Percentiles rank a stretch among this genome's conserved stretches.
Evolutionary conservation across 2,329 filamentous ascomycete species (phyloP).

Genomic region (Fusarium chlamydosporum): DNA sequence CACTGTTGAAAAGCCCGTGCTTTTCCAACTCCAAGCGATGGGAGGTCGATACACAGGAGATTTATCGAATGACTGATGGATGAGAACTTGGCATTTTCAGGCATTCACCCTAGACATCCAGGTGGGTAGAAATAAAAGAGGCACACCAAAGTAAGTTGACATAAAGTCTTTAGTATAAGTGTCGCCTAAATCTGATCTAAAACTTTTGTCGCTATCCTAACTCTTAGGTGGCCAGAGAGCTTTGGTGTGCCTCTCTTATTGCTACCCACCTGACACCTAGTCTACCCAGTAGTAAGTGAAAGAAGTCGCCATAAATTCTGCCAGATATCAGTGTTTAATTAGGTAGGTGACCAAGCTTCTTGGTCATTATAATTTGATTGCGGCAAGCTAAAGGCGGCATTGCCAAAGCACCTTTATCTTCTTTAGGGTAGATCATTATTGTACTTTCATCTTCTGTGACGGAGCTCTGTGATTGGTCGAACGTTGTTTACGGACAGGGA

Average conservation of each 20-base stretch:
- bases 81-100: too few relatives aligned
- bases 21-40: not conserved
- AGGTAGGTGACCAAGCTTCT: too few relatives aligned
- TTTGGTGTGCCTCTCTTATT: too few relatives aligned
- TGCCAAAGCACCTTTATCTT: not conserved
- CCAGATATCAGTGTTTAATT: not conserved
- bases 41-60: not conserved
- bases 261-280: too few relatives aligned
- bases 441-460: not conserved
- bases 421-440: not conserved
- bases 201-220: too few relatives aligned
- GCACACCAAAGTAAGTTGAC: too few relatives aligned
- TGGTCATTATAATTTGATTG: not conserved
- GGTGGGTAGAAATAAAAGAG: too few relatives aligned
- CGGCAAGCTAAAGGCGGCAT: not conserved
- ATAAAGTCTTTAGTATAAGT: too few relatives aligned
- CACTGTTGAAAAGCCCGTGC: constrained; percentile 9
- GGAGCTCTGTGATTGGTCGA: constrained; percentile 34
- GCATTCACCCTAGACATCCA: too few relatives aligned
- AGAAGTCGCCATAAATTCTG: not conserved
- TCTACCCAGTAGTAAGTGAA: not conserved
- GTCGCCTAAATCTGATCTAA: too few relatives aligned
- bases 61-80: too few relatives aligned
- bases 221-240: too few relatives aligned
- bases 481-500: constrained; percentile 22